Percentiles rank a stretch among this genome's conserved stretches.
phyloP scores from a whole-genome alignment of 768 basidiomycete species.

The Xerocomellus chrysenteron region DNA sequence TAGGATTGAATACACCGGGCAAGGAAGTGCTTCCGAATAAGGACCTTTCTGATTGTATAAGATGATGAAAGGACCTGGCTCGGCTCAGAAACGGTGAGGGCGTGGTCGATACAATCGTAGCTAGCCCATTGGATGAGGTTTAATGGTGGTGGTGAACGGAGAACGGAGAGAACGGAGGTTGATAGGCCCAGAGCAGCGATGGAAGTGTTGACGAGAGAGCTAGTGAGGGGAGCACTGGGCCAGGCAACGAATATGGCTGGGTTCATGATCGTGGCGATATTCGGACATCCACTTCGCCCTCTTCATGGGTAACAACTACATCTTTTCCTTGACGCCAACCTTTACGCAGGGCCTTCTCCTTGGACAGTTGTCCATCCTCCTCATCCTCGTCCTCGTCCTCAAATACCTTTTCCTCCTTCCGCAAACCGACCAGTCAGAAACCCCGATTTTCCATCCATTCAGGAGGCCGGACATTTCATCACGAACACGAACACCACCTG shows the following conservation, averaged over 20 bases:
- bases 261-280: slow-evolving; percentile 3
- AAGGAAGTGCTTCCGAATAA: slow-evolving; percentile 94
- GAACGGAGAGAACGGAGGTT: slow-evolving; percentile 28
- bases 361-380: slow-evolving; percentile 86
- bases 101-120: slow-evolving; percentile 85
- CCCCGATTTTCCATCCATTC: slow-evolving; percentile 59
- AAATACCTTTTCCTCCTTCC: slow-evolving; percentile 95
- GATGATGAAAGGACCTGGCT: slow-evolving; percentile 66
- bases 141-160: slow-evolving; percentile 19
- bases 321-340: slow-evolving; percentile 77
- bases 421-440: slow-evolving; percentile 53
- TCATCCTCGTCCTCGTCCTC: slow-evolving; percentile 76
- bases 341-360: slow-evolving; percentile 95
- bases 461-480: slow-evolving; percentile 47
- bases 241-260: slow-evolving; percentile 47
- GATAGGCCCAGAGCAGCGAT: slow-evolving; percentile 36
- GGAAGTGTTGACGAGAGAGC: slow-evolving; percentile 45
- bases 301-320: slow-evolving; percentile 45
- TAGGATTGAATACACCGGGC: slow-evolving; percentile 72
- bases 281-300: background rate
- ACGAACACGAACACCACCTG: slow-evolving; percentile 34
- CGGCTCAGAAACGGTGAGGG: slow-evolving; percentile 55
- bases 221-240: slow-evolving; percentile 54
- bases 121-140: slow-evolving; percentile 76
- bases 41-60: slow-evolving; percentile 86